These are phyloP conservation scores for Aphanomyces stellatus DNA, from an alignment of 352 stramenopile genomes.

Conservation along the genomic window DNA sequence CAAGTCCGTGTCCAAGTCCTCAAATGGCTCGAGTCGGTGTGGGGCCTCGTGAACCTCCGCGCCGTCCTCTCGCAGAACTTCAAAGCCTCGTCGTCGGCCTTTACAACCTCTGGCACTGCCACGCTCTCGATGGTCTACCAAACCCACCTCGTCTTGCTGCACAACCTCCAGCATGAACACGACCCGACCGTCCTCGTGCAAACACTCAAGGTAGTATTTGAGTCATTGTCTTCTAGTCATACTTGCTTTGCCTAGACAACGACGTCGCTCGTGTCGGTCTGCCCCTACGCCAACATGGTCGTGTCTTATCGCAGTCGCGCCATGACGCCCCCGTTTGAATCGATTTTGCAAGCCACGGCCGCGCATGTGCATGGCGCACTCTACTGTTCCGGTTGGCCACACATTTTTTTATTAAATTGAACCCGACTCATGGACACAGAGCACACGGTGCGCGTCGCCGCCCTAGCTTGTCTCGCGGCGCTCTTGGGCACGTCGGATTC, in stretches of 20 bases:
- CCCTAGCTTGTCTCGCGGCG: slow-evolving; percentile 65
- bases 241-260: slow-evolving; percentile 32
- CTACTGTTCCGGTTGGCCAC: slow-evolving; percentile 52
- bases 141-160: slow-evolving; percentile 72
- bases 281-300: slow-evolving; percentile 59
- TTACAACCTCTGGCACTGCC: slow-evolving; percentile 77
- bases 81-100: slow-evolving; percentile 42
- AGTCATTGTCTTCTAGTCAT: neutral
- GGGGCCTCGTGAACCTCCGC: slow-evolving; percentile 38
- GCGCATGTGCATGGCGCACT: slow-evolving; percentile 58
- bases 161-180: slow-evolving; percentile 73
- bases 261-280: slow-evolving; percentile 64
- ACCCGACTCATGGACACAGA: too few relatives aligned
- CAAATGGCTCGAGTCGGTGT: slow-evolving; percentile 78
- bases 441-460: slow-evolving; percentile 68
- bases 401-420: too few relatives aligned
- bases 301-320: slow-evolving; percentile 40
- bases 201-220: slow-evolving; percentile 55
- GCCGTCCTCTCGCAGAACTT: slow-evolving; percentile 13
- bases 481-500: slow-evolving; percentile 66
- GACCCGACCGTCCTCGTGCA: slow-evolving; percentile 47
- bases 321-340: slow-evolving; percentile 40
- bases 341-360: slow-evolving; percentile 57
- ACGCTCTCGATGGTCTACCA: slow-evolving; percentile 80
- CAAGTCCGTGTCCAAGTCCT: slow-evolving; percentile 54